These are phyloP conservation scores for Jatropha multifida DNA, from an alignment of 441 rosid species.

Conservation along the genomic window DNA sequence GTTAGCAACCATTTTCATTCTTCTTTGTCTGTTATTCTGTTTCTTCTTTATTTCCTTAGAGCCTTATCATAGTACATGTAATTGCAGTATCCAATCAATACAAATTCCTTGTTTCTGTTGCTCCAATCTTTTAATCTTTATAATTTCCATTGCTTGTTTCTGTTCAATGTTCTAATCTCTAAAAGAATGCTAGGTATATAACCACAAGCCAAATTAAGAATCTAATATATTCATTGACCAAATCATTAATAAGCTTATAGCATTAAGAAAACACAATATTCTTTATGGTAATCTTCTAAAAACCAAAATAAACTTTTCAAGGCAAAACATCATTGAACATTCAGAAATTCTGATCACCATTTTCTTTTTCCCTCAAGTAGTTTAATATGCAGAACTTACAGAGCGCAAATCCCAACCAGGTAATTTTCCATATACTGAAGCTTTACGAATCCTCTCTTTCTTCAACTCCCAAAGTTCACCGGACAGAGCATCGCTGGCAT, in stretches of 20 bases:
- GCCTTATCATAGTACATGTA: too few relatives aligned
- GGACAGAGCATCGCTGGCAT: conserved; percentile 88
- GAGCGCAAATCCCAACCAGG: conserved; percentile 97
- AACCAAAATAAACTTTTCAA: conserved; percentile 1
- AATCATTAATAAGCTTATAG: background rate
- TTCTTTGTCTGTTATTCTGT: too few relatives aligned
- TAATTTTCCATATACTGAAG: conserved; percentile 76
- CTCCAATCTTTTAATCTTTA: too few relatives aligned
- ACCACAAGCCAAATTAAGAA: background rate
- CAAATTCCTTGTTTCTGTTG: too few relatives aligned
- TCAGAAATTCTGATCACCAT: conserved; percentile 35
- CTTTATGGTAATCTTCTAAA: background rate
- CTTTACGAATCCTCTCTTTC: conserved; percentile 81
- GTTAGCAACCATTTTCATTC: too few relatives aligned
- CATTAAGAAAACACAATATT: conserved; percentile 1
- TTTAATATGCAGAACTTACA: conserved; percentile 56
- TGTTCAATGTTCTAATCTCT: too few relatives aligned
- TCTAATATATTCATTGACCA: background rate
- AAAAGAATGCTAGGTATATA: background rate
- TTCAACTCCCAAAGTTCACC: conserved; percentile 93
- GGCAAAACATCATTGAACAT: background rate
- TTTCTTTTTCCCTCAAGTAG: background rate
- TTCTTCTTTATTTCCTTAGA: too few relatives aligned
- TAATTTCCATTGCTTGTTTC: too few relatives aligned
- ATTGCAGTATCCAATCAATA: too few relatives aligned